A percentile compares a stretch with the other conserved stretches of the same genome.
Conservation (phyloP, 2,329 filamentous ascomycete species). For the Calonectria hawksworthii region DNA sequence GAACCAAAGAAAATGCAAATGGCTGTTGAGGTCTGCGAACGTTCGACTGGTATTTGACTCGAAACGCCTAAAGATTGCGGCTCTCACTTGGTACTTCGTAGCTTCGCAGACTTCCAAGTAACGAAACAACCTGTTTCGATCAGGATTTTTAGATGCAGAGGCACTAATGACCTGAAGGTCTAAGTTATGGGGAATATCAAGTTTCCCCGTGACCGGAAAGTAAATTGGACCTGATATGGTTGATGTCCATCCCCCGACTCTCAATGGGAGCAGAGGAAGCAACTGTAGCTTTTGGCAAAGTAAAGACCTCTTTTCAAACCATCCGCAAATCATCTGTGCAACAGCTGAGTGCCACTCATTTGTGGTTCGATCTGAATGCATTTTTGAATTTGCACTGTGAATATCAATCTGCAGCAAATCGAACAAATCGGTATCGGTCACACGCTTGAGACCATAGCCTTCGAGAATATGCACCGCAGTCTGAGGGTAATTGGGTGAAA, state of each 20-base stretch:
- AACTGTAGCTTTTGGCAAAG: not conserved
- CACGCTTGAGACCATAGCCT: not conserved
- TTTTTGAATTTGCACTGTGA: not conserved
- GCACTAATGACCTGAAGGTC: constrained; percentile 3
- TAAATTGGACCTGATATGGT: not conserved
- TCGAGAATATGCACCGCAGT: not conserved
- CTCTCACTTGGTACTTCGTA: constrained; percentile 5
- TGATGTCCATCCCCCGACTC: constrained; percentile 8
- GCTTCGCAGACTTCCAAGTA: constrained; percentile 24
- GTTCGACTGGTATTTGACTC: not conserved
- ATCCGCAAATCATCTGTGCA: not conserved
- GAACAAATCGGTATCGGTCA: rapidly evolving
- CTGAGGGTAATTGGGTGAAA: constrained; percentile 20
- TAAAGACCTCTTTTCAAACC: not conserved
- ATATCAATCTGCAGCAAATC: constrained; percentile 21
- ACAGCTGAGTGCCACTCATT: constrained; percentile 28
- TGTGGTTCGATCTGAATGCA: not conserved
- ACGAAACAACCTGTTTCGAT: constrained; percentile 3
- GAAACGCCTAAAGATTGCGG: not conserved
- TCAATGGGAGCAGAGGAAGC: constrained; percentile 25
- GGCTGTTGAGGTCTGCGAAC: not conserved
- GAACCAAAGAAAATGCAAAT: constrained; percentile 28
- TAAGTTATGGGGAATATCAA: constrained; percentile 9
- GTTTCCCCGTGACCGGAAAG: constrained; percentile 2
- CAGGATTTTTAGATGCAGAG: not conserved